Evolutionary conservation across 495 filamentous ascomycete genomes (phyloP), one percentile per base, ranked within the genome.

Genomic region (Annulohypoxylon stygium): DNA sequence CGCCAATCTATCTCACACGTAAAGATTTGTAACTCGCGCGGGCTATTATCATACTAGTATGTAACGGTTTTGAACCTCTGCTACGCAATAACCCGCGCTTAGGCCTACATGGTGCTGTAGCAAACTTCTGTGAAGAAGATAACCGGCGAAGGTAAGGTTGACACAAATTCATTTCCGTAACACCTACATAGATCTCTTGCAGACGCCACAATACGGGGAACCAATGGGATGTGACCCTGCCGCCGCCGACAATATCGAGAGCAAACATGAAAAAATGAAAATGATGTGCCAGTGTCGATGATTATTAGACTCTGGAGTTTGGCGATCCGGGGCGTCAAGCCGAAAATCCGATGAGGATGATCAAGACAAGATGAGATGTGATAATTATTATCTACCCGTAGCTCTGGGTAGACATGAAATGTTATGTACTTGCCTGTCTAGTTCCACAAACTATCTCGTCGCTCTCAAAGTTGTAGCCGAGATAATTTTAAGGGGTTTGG

Each of bases 1-100:
- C 72, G 72, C 67, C 60, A 71, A 75, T 75, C 72, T 75, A 68
- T 68, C 67, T 59, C 67, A 65, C 48, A 75, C 57, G 57, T 74
- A 67, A 48, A 59, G 60, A 45, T 10, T 57, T 34, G 33, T 34
- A 25, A 65, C 59, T 14, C 37, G 30, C 39, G 45, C 63, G 36
- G 50, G 10, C 26, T 47, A 59, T 59, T 33, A 45, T 39, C 14
- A n/a, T n/a, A 43, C 39, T 5, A 30, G 30, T 30, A 14, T 16
- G 50, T 60, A 54, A 57, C 37, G 36, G 58, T 48, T 36, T 47
- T 39, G 30, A 59, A 47, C 58, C 51, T 66, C 66, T 30, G 20
- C 20, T 23, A 23, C 20, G 20, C 20, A 23, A 1, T 53, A 3
- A 62, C 30, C 66, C 48, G 18, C 50, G 37, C 30, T 60, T 30